Evolutionary conservation across 2,329 filamentous ascomycete species (phyloP).

Genomic region (Penicillium sp.): DNA sequence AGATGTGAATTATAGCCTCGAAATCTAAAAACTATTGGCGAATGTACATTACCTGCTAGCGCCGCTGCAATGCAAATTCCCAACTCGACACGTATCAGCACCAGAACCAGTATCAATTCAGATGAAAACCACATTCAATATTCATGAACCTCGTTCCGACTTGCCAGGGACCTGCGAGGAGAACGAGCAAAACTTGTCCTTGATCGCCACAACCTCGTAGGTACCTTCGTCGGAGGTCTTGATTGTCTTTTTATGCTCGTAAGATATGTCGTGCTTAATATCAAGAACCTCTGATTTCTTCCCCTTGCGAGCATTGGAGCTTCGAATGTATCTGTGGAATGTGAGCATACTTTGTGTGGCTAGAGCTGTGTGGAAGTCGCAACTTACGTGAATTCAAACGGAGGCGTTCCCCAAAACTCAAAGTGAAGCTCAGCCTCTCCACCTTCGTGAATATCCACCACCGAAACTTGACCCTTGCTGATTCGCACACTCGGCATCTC

Average conservation of each 20-base stretch:
- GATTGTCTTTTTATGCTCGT: slow-evolving; percentile 77
- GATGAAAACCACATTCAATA: slow-evolving; percentile 15
- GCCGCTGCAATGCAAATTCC: slow-evolving; percentile 33
- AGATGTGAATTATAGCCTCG: slow-evolving; percentile 8
- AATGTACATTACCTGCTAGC: slow-evolving; percentile 29
- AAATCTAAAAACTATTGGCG: slow-evolving; percentile 11
- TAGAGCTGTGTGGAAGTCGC: background rate
- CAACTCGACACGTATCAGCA: slow-evolving; percentile 13
- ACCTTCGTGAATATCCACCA: slow-evolving; percentile 94
- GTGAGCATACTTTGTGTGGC: background rate
- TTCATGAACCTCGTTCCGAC: slow-evolving; percentile 30
- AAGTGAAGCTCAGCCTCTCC: slow-evolving; percentile 91
- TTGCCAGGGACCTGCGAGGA: slow-evolving; percentile 65
- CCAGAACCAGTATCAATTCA: slow-evolving; percentile 14
- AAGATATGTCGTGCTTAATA: slow-evolving; percentile 81
- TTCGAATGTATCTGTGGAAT: slow-evolving; percentile 68
- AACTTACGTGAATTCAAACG: slow-evolving; percentile 84
- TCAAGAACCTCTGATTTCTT: slow-evolving; percentile 80
- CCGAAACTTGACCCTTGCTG: slow-evolving; percentile 74
- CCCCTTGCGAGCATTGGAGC: slow-evolving; percentile 76
- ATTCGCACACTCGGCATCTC: slow-evolving; percentile 89
- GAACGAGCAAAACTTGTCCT: slow-evolving; percentile 88
- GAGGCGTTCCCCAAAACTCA: slow-evolving; percentile 91
- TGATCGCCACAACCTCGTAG: slow-evolving; percentile 95
- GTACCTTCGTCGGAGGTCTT: slow-evolving; percentile 90